A percentile compares a stretch with the other conserved stretches of the same genome.
These are phyloP conservation scores for Thraustochytrium striatum DNA, from an alignment of 352 stramenopile species.

Conservation along the genomic window DNA sequence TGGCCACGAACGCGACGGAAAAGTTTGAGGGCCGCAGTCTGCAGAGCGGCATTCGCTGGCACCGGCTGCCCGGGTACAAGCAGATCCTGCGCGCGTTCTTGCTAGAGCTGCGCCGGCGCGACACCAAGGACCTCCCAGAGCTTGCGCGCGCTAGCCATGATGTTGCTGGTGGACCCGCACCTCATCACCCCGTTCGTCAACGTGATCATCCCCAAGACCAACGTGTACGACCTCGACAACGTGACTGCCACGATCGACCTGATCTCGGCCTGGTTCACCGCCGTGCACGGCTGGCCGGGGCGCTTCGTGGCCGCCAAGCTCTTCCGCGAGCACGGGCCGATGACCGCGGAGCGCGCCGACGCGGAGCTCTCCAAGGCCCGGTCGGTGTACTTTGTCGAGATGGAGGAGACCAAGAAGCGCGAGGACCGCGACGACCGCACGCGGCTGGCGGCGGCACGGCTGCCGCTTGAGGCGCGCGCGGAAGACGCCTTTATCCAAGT, in stretches of 20 bases:
- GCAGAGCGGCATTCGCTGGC: slow-evolving; percentile 36
- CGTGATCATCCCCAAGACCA: slow-evolving; percentile 40
- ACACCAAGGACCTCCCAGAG: slow-evolving; percentile 35
- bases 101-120: slow-evolving; percentile 30
- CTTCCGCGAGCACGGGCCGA: background rate
- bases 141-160: slow-evolving; percentile 16
- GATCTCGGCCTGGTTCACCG: slow-evolving; percentile 30
- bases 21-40: slow-evolving; percentile 44
- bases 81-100: slow-evolving; percentile 41
- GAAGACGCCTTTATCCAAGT: slow-evolving; percentile 5
- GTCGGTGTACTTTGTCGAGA: slow-evolving; percentile 21
- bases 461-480: too few species aligned
- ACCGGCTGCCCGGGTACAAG: slow-evolving; percentile 43
- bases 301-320: slow-evolving; percentile 38
- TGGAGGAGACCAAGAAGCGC: slow-evolving; percentile 26
- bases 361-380: background rate
- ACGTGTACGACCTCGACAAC: slow-evolving; percentile 30
- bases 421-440: background rate
- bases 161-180: slow-evolving; percentile 24
- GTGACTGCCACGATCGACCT: slow-evolving; percentile 36
- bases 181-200: slow-evolving; percentile 27
- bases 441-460: background rate
- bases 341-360: slow-evolving; percentile 11
- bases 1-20: slow-evolving; percentile 37
- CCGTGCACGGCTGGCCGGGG: slow-evolving; percentile 27